Evolutionary conservation across 805 yeast species (phyloP), one percentile per base, ranked within the genome.

Genomic region (Myxozyma mucilagina): DNA sequence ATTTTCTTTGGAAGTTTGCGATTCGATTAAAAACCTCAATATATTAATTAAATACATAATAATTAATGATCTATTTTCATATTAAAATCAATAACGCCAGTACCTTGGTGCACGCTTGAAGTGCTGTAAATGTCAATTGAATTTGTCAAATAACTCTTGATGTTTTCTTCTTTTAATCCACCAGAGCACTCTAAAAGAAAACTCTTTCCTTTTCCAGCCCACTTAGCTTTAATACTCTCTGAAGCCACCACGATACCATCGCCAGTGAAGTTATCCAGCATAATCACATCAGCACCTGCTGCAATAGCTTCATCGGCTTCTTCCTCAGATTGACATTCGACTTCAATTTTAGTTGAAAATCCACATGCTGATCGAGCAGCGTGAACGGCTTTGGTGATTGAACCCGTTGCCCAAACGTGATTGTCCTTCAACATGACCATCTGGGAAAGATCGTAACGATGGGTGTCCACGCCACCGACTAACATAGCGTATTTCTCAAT

Each of bases 401-500:
- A 90, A 0, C 97, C 97, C 1, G 96, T 89, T 3, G 96, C 86
- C 85, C 94, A 89, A 44, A 92, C 82, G 72, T 93, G 98, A 73
- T 92, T 92, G 71, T 92, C 98, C 74, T 92, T 92, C 68, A 92
- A 81, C 98, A 93, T 92, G 1, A 93, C 92, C 98, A 92, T 92
- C 1, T 94, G 83, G 48, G 94, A 86, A 59, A 92, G 82, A 72
- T 93, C 97, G 71, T 90, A 90, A 65, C 98, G 80, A 74, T 92
- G 98, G 57, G 94, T 82, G 72, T 92, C 98, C 58, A 90, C 88
- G 2, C 97, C 97, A 36, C 97, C 98, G 9, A 92, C 96, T 36
- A 90, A 76, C 98, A 92, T 93, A 29, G 96, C 87, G 75, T 92
- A 92, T 73, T 92, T 92, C 72, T 92, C 98, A 60, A 93, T 76